Conservation (phyloP, 2,329 filamentous ascomycete genomes). For the Monilinia polystroma region DNA sequence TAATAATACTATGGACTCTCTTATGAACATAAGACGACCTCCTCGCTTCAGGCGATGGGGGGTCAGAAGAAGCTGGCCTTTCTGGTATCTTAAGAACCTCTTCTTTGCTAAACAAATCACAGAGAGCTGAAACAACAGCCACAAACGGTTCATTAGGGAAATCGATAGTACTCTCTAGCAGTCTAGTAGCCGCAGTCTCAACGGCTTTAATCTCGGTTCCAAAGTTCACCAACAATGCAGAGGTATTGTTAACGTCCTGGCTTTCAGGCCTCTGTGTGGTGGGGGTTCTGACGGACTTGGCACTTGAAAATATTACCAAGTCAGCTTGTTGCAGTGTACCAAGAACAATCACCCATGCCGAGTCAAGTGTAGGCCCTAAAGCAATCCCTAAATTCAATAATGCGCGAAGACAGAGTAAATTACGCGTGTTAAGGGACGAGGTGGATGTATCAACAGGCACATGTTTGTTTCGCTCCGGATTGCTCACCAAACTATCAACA, state of each 20-base stretch:
- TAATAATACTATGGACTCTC: conserved; percentile 48
- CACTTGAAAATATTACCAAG: conserved; percentile 66
- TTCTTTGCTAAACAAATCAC: conserved; percentile 59
- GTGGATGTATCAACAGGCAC: conserved; percentile 54
- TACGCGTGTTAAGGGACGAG: conserved; percentile 74
- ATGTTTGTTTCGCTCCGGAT: conserved; percentile 60
- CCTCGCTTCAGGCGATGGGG: conserved; percentile 30
- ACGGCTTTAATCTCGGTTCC: conserved; percentile 82
- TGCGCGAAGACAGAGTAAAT: conserved; percentile 84
- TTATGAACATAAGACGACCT: conserved; percentile 39
- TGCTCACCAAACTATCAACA: conserved; percentile 67
- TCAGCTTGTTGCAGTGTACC: conserved; percentile 93
- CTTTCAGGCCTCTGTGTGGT: conserved; percentile 50
- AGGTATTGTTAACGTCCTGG: conserved; percentile 41
- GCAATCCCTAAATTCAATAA: conserved; percentile 95
- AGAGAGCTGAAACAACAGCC: conserved; percentile 73
- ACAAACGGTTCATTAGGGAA: conserved; percentile 82
- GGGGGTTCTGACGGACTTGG: conserved; percentile 53
- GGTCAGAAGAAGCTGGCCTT: conserved; percentile 34
- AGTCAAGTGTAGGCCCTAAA: conserved; percentile 79
- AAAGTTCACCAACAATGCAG: conserved; percentile 61
- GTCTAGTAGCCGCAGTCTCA: conserved; percentile 77
- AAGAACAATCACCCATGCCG: conserved; percentile 86
- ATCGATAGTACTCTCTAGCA: conserved; percentile 89
- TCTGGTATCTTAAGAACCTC: conserved; percentile 28